Conservation (phyloP, 2,329 filamentous ascomycete genomes). For the Tolypocladium sp. region DNA sequence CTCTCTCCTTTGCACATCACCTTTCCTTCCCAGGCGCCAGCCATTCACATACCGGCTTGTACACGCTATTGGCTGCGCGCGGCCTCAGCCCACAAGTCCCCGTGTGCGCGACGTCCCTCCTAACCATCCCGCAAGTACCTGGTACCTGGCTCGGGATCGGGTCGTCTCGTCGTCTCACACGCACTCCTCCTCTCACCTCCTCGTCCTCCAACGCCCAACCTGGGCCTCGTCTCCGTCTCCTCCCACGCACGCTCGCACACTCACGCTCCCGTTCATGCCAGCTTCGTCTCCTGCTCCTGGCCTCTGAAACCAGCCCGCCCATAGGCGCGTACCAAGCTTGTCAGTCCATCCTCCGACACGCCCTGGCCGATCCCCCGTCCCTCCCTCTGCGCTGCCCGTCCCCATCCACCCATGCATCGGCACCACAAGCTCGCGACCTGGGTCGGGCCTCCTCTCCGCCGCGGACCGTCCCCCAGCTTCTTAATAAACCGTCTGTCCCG, state of each 20-base stretch:
- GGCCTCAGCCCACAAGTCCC: not conserved
- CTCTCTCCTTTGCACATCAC: not conserved
- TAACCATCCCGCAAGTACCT: not conserved
- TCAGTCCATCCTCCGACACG: slow-evolving; percentile 6
- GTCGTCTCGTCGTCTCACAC: not conserved
- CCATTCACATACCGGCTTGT: not conserved
- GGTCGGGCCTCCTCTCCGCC: slow-evolving; percentile 7
- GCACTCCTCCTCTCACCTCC: not conserved
- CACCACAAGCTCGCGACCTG: slow-evolving; percentile 7
- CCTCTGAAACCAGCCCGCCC: slow-evolving; percentile 1
- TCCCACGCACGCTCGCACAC: not conserved
- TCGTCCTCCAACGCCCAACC: not conserved
- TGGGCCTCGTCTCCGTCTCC: not conserved
- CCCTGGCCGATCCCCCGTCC: slow-evolving; percentile 2
- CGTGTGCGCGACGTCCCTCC: not conserved
- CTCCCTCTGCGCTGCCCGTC: not conserved
- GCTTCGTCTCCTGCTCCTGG: not conserved
- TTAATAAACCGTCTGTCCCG: slow-evolving; percentile 8
- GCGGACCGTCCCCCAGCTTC: slow-evolving; percentile 7
- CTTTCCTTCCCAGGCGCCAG: not conserved
- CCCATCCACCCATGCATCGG: slow-evolving; percentile 10
- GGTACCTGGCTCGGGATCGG: slow-evolving; percentile 1
- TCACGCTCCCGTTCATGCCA: not conserved
- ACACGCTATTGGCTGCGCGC: not conserved
- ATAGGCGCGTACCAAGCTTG: slow-evolving; percentile 1